phyloP scores from a whole-genome alignment of 805 yeast species.

The Yamadazyma olivae region DNA sequence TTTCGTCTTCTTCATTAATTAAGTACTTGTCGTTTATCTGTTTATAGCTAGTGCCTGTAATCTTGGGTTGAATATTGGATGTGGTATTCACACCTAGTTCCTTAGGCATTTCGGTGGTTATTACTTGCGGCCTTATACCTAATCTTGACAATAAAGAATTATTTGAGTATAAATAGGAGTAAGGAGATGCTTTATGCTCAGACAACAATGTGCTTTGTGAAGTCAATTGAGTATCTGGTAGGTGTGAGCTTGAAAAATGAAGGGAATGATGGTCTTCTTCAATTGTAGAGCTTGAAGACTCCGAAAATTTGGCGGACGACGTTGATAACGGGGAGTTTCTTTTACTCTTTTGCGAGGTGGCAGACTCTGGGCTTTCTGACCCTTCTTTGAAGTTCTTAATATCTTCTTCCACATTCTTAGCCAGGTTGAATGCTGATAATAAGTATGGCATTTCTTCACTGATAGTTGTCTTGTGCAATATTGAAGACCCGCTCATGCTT shows the following conservation, averaged over 20 bases:
- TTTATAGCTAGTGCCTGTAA: background rate
- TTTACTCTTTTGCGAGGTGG: constrained; percentile 1
- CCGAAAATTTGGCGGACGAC: background rate
- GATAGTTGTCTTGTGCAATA: constrained; percentile 50
- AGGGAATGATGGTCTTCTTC: background rate
- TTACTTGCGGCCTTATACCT: constrained; percentile 42
- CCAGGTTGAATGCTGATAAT: constrained; percentile 65
- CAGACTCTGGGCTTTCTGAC: constrained; percentile 8
- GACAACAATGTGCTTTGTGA: constrained; percentile 29
- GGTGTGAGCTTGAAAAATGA: constrained; percentile 18
- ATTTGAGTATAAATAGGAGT: constrained; percentile 26
- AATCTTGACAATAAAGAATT: constrained; percentile 33
- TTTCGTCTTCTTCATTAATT: background rate
- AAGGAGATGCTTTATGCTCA: constrained; percentile 21
- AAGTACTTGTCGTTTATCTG: constrained; percentile 3
- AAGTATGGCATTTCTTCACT: constrained; percentile 64
- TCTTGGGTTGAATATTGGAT: constrained; percentile 1
- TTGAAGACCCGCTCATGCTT: constrained; percentile 30
- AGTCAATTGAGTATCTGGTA: constrained; percentile 33
- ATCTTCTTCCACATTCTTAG: constrained; percentile 56
- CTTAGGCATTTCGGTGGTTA: constrained; percentile 26
- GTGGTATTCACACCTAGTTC: constrained; percentile 9
- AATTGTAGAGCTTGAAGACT: background rate
- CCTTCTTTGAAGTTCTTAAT: constrained; percentile 22
- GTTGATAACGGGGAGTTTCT: constrained; percentile 4